Percentiles rank a stretch among this genome's conserved stretches.
phyloP scores from a whole-genome alignment of 1,284 basidiomycete species.

The Pyrrhoderma lamaoense region DNA sequence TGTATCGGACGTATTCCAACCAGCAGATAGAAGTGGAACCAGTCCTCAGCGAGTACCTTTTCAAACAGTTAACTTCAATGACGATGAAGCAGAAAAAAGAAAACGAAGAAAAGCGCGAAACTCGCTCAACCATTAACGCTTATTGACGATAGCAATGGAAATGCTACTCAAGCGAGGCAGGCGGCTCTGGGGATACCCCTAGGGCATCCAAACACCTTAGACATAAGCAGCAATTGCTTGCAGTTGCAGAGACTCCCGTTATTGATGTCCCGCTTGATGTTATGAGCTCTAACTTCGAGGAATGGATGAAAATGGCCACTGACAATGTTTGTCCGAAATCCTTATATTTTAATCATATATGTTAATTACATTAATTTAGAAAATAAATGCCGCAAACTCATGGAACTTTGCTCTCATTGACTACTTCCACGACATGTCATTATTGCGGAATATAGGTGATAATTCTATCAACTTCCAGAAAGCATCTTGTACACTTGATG shows the following conservation, averaged over 20 bases:
- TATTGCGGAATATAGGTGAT: constrained; percentile 86
- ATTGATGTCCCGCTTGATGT: constrained; percentile 67
- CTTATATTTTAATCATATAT: background rate
- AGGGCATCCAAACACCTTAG: constrained; percentile 34
- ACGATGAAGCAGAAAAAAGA: constrained; percentile 73
- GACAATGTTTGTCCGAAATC: constrained; percentile 73
- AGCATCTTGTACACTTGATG: constrained; percentile 94
- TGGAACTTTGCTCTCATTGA: constrained; percentile 99
- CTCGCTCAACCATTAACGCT: constrained; percentile 26
- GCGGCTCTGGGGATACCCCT: constrained; percentile 36
- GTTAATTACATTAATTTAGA: constrained; percentile 46
- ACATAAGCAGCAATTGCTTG: constrained; percentile 57
- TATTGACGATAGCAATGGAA: constrained; percentile 34
- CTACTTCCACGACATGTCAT: constrained; percentile 98
- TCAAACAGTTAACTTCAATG: constrained; percentile 51
- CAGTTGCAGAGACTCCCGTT: constrained; percentile 48
- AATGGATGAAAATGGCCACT: constrained; percentile 99
- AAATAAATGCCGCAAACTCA: constrained; percentile 97
- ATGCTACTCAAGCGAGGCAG: constrained; percentile 32
- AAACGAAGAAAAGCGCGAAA: constrained; percentile 64
- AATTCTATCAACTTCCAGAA: constrained; percentile 99
- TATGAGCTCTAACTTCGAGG: constrained; percentile 88
- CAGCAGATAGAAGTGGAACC: constrained; percentile 7
- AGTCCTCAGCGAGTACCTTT: constrained; percentile 18
- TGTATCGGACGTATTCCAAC: constrained; percentile 20